These are phyloP conservation scores for Crithidia brevicula DNA, from an alignment of 208 protist genomes.

Conservation along the genomic window DNA sequence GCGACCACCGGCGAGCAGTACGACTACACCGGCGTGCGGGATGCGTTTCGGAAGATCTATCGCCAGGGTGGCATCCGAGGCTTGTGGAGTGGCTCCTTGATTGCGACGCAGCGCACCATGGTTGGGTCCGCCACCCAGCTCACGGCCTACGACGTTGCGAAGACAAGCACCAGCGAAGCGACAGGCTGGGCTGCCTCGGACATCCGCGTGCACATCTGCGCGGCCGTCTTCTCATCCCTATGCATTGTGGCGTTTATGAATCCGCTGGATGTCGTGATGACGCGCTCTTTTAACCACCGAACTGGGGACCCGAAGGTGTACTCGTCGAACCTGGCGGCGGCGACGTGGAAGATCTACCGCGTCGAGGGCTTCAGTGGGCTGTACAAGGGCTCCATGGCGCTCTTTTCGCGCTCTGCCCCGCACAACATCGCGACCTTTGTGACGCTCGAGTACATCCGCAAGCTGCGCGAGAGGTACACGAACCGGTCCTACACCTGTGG, in stretches of 20 bases:
- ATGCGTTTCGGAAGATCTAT: constrained; percentile 53
- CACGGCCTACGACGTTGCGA: constrained; percentile 55
- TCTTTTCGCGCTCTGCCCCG: constrained; percentile 61
- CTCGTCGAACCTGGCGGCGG: constrained; percentile 35
- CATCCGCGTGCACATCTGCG: constrained; percentile 51
- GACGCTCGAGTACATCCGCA: constrained; percentile 56
- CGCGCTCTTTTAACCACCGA: constrained; percentile 55
- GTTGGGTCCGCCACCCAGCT: constrained; percentile 54
- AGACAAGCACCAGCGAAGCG: constrained; percentile 16
- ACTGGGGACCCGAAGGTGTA: constrained; percentile 25
- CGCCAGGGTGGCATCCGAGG: constrained; percentile 38
- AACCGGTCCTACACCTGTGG: constrained; percentile 59
- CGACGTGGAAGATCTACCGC: constrained; percentile 47
- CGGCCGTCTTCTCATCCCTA: constrained; percentile 37
- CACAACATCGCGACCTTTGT: constrained; percentile 73
- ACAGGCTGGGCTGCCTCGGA: constrained; percentile 35
- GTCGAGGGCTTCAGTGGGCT: constrained; percentile 69
- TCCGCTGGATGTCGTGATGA: constrained; percentile 75
- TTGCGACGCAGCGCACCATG: constrained; percentile 51
- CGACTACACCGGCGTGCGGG: constrained; percentile 44
- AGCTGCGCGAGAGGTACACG: constrained; percentile 49
- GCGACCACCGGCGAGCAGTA: constrained; percentile 55
- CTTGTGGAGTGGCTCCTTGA: constrained; percentile 50
- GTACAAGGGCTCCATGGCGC: constrained; percentile 70
- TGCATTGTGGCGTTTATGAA: constrained; percentile 51